Percentiles rank a stretch among this genome's conserved stretches.
phyloP scores from a whole-genome alignment of 495 filamentous ascomycete genomes.

The Penicillium cinerascens region DNA sequence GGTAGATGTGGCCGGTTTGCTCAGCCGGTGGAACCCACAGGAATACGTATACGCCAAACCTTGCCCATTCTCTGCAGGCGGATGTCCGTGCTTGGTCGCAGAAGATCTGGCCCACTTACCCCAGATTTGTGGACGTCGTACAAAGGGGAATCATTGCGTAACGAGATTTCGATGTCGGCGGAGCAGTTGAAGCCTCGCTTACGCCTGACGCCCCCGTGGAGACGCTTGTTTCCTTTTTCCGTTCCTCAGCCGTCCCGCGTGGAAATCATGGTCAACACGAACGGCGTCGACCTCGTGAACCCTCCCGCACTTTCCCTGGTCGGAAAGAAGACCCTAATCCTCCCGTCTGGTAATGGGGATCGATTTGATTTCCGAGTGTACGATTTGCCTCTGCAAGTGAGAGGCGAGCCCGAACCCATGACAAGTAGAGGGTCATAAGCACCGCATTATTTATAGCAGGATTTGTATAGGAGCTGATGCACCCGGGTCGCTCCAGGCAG shows the following conservation, averaged over 20 bases:
- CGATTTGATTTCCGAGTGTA: too few relatives aligned
- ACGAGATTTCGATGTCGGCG: conserved; percentile 15
- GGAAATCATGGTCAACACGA: background rate
- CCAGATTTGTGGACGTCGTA: conserved; percentile 36
- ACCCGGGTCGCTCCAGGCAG: background rate
- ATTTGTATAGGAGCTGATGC: background rate
- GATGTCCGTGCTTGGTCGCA: conserved; percentile 37
- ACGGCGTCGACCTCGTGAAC: background rate
- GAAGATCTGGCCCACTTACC: conserved; percentile 46
- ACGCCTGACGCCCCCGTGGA: conserved; percentile 3
- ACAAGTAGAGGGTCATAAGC: background rate
- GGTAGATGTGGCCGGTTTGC: background rate
- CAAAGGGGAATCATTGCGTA: conserved; percentile 14
- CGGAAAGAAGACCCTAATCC: background rate
- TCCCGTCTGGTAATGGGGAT: too few relatives aligned
- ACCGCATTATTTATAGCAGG: background rate
- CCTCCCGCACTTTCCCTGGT: conserved; percentile 13
- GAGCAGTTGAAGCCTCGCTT: conserved; percentile 3
- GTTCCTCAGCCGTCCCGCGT: background rate
- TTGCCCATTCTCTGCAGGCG: conserved; percentile 32
- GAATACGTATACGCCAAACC: conserved; percentile 12
- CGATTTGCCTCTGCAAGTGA: background rate
- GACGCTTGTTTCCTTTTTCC: too few relatives aligned
- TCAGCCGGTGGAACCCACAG: background rate
- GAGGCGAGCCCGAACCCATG: background rate